Percentiles rank a stretch among this genome's conserved stretches.
Evolutionary conservation across 768 basidiomycete species (phyloP).

Genomic region (Suillus fuscotomentosus): DNA sequence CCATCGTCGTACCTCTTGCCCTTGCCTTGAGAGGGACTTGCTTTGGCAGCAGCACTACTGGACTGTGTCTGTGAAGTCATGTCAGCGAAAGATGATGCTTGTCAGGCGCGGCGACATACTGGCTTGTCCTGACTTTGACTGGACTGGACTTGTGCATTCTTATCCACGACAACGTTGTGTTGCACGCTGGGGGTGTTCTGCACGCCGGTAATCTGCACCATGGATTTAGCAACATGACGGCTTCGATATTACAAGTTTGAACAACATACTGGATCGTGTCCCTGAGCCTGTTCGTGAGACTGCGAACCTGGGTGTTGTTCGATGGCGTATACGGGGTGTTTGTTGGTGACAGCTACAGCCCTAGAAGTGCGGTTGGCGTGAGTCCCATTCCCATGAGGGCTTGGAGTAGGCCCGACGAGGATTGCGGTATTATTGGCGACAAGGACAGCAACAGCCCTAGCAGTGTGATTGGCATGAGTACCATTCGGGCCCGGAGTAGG

Average conservation of each 20-base stretch:
- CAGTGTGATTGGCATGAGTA: neutral
- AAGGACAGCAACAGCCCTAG: neutral
- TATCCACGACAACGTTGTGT: neutral
- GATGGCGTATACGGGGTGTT: neutral
- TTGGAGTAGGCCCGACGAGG: neutral
- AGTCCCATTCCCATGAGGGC: neutral
- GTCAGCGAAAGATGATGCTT: neutral
- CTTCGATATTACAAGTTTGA: neutral
- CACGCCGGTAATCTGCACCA: neutral
- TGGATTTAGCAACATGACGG: neutral
- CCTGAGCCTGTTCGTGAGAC: neutral
- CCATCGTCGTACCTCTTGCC: slow-evolving; percentile 15
- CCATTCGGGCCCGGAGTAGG: neutral
- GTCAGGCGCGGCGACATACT: neutral
- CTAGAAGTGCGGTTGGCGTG: neutral
- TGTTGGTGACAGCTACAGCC: neutral
- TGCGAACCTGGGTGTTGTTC: neutral
- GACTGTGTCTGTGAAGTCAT: neutral
- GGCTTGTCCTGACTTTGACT: neutral
- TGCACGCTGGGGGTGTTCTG: neutral
- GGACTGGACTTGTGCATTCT: neutral
- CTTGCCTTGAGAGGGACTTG: neutral
- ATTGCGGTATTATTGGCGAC: neutral
- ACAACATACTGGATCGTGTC: neutral
- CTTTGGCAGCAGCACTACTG: neutral